Base-by-base conservation (phyloP, 2,329 filamentous ascomycete genomes). In the Colletotrichum zoysiae region DNA sequence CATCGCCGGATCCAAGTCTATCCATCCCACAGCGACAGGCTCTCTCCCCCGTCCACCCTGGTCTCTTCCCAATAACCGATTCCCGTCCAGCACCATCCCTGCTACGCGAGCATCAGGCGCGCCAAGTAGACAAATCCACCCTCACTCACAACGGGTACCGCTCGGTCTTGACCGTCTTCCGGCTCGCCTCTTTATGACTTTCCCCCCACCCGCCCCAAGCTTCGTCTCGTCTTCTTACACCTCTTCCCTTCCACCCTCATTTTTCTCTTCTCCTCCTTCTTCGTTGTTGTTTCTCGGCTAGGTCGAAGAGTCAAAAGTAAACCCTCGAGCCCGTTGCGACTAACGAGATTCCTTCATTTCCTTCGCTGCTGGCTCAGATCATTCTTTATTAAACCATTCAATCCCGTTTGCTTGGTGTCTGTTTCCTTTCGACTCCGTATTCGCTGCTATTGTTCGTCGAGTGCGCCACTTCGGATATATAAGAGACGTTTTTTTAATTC, bases 351-450 rank as follows among this genome's bases (percentile, higher is more conserved):
- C 74, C 77, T 80, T 82, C 80, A 78, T 80, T 83, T 84, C 79
- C 78, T 80, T 76, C 75, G 81, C 88, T 89, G 88, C 89, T 90
- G 87, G 88, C 83, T 89, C 87, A 89, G 87, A 87, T 83, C 82
- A 79, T 79, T 81, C 78, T 81, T 80, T 81, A 78, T 76, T 73
- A 73, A 76, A 74, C 71, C 64, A 70, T 62, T 58, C 53, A 63
- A 69, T 55, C 44, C 46, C 26, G 40, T 48, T 68, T 53, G 71
- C 71, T 65, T 72, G 67, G 68, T 42, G 63, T 79, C 78, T 35
- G 74, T 73, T 76, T 42, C 9, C 35, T 40, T 30, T 16, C 33
- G 3, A 53, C n/a, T 38, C 18, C 30, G 18, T 77, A 77, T 78
- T 78, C 75, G 67, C 74, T 74, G 74, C 75, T 75, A 76, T 78